These are phyloP conservation scores for Panicum hallii DNA, from an alignment of 202 grass and related monocot species.

Conservation along the genomic window DNA sequence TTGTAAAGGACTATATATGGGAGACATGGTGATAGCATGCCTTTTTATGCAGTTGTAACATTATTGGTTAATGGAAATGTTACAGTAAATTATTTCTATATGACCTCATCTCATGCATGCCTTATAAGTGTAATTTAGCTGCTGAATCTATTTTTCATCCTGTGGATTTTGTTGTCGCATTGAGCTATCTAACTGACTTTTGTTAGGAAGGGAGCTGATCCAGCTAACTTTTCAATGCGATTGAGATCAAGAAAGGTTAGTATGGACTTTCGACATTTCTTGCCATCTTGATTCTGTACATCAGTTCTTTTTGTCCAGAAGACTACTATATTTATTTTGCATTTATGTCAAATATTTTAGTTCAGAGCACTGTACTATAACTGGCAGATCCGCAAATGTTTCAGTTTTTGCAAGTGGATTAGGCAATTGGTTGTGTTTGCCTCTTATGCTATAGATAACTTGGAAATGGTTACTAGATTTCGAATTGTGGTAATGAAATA, in stretches of 20 bases:
- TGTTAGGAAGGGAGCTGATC: constrained; percentile 67
- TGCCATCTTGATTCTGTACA: constrained; percentile 11
- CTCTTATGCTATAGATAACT: constrained; percentile 12
- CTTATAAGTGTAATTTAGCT: constrained; percentile 1
- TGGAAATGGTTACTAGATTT: constrained; percentile 23
- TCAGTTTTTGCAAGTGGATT: constrained; percentile 23
- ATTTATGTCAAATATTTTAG: not conserved
- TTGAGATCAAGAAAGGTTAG: constrained; percentile 70
- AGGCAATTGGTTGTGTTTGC: constrained; percentile 28
- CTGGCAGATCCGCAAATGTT: not conserved
- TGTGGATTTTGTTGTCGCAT: constrained; percentile 9
- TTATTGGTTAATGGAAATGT: not conserved
- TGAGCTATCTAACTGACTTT: constrained; percentile 44
- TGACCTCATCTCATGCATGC: constrained; percentile 17
- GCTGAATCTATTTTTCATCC: constrained; percentile 2
- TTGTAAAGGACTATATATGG: constrained; percentile 6
- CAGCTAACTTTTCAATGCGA: constrained; percentile 53
- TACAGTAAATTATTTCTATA: constrained; percentile 1
- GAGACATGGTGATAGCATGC: not conserved
- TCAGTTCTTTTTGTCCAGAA: not conserved
- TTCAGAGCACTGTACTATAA: not conserved
- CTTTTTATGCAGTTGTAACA: constrained; percentile 23
- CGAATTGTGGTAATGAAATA: not conserved
- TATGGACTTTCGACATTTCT: constrained; percentile 36
- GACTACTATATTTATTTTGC: constrained; percentile 29